phyloP scores from a whole-genome alignment of 140 eudicot genomes.

The Flaveria floridana region DNA sequence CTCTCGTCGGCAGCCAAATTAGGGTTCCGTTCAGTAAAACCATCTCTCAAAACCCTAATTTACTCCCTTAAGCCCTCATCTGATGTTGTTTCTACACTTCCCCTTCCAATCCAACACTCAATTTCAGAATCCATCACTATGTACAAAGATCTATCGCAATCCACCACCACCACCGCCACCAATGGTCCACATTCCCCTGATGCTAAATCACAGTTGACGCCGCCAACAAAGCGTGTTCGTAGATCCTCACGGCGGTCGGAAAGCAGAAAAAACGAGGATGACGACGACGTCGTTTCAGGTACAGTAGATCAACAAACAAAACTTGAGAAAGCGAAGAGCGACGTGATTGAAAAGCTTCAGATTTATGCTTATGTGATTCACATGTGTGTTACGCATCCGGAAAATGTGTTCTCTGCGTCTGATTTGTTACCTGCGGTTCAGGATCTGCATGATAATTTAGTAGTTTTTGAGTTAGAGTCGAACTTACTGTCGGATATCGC shows the following conservation, averaged over 20 bases:
- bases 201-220: conserved; percentile 46
- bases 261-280: conserved; percentile 1
- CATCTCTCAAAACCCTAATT: conserved; percentile 69
- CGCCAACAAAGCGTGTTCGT: conserved; percentile 73
- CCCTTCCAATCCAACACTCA: conserved; percentile 50
- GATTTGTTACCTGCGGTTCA: conserved; percentile 62
- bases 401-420: conserved; percentile 45
- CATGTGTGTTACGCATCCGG: conserved; percentile 68
- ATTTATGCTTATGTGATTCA: conserved; percentile 49
- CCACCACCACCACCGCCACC: conserved; percentile 18
- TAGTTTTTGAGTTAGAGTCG: conserved; percentile 66
- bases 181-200: conserved; percentile 5
- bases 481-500: conserved; percentile 66
- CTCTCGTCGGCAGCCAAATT: conserved; percentile 61
- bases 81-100: conserved; percentile 55
- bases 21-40: conserved; percentile 61
- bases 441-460: conserved; percentile 71
- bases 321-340: conserved; percentile 28
- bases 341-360: conserved; percentile 50
- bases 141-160: conserved; percentile 32
- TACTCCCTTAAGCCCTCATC: conserved; percentile 56
- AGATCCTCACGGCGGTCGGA: conserved; percentile 51
- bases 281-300: conserved; percentile 37
- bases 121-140: conserved; percentile 44
- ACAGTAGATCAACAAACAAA: conserved; percentile 8